A percentile compares a stretch with the other conserved stretches of the same genome.
These are phyloP conservation scores for Talaromyces trachyspermus DNA, from an alignment of 495 filamentous ascomycete species.

Conservation along the genomic window DNA sequence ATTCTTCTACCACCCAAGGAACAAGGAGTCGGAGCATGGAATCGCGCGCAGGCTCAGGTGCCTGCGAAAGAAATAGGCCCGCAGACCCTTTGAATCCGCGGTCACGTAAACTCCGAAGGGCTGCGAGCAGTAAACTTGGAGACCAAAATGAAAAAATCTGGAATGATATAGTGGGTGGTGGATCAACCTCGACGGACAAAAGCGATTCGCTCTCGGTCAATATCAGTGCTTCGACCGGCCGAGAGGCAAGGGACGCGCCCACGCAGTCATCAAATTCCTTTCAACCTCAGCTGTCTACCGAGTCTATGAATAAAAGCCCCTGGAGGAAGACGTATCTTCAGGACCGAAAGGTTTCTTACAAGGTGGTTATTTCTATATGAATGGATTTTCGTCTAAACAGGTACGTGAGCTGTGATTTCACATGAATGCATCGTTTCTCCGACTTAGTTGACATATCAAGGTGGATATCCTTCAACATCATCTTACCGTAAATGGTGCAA, in stretches of 20 bases:
- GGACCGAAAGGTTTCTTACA: conserved; percentile 29
- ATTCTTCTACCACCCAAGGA: conserved; percentile 58
- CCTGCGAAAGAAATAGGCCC: conserved; percentile 26
- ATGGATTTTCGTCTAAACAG: conserved; percentile 56
- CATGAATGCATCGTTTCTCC: neutral
- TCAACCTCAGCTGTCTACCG: neutral
- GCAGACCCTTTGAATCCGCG: conserved; percentile 22
- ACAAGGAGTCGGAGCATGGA: conserved; percentile 75
- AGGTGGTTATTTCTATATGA: conserved; percentile 49
- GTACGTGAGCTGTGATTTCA: conserved; percentile 18
- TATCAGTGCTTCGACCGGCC: neutral
- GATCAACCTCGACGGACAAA: conserved; percentile 23
- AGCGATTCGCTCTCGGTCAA: neutral
- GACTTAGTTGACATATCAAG: conserved; percentile 15
- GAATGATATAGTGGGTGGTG: conserved; percentile 71
- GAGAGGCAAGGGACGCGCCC: neutral
- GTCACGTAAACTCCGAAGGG: conserved; percentile 65
- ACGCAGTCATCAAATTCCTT: neutral
- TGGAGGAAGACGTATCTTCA: conserved; percentile 8
- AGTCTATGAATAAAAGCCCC: conserved; percentile 3
- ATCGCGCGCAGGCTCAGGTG: conserved; percentile 26
- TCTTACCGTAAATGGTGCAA: conserved; percentile 46
- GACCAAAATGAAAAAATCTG: conserved; percentile 77
- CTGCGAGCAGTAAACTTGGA: conserved; percentile 68
- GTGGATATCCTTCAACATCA: conserved; percentile 41